Evolutionary conservation across 2,329 filamentous ascomycete species (phyloP).

Genomic region (Phialophora chinensis): DNA sequence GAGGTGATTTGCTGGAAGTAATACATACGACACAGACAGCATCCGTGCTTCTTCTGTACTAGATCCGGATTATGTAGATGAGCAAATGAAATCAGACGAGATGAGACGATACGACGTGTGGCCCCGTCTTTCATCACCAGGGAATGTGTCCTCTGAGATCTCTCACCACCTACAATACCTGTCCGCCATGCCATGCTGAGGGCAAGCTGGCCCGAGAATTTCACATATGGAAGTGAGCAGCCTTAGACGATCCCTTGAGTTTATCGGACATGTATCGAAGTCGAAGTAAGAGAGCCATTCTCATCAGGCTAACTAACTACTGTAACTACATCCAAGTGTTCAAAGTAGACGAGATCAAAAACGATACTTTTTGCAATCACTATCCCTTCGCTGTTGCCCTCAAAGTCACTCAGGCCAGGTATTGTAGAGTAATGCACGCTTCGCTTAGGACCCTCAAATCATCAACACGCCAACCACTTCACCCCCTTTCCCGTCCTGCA

Average conservation of each 20-base stretch:
- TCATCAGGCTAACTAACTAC: neutral
- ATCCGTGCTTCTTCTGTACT: too few relatives aligned
- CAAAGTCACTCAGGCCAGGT: too few relatives aligned
- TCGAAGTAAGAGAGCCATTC: too few relatives aligned
- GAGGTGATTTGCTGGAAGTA: slow-evolving; percentile 31
- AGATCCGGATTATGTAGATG: too few relatives aligned
- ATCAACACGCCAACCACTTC: neutral
- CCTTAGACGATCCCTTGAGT: neutral
- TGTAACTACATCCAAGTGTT: neutral
- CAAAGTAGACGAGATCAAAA: neutral
- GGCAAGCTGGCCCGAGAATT: too few relatives aligned
- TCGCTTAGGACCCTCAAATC: too few relatives aligned
- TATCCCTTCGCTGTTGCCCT: too few relatives aligned
- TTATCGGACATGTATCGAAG: slow-evolving; percentile 25
- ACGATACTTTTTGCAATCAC: too few relatives aligned
- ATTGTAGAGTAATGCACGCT: too few relatives aligned
- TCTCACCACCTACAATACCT: neutral
- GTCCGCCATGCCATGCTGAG: too few relatives aligned
- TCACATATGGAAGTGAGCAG: too few relatives aligned
- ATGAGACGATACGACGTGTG: neutral
- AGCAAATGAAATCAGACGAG: too few relatives aligned
- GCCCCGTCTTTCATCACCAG: neutral
- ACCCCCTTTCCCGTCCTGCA: slow-evolving; percentile 19
- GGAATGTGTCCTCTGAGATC: neutral
- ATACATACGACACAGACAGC: neutral